Evolutionary conservation across 2,329 filamentous ascomycete genomes (phyloP).

Genomic region (Stromatinia cepivora): DNA sequence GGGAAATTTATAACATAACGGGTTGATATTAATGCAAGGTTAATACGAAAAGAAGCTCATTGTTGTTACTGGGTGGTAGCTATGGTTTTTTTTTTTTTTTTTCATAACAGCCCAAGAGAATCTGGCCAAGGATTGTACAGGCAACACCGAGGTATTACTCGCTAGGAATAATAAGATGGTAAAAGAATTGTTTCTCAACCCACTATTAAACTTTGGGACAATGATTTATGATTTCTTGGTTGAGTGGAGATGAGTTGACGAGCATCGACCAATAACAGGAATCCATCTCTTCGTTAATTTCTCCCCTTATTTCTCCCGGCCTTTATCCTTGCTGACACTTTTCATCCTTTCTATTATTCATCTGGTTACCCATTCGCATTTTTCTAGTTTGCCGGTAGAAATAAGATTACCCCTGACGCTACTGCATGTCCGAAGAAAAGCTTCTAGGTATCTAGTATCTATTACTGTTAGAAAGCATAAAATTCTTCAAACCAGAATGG

Average conservation of each 20-base stretch:
- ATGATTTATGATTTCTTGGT: slow-evolving; percentile 7
- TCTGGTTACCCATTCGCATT: neutral
- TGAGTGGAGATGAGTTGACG: neutral
- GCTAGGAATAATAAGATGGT: neutral
- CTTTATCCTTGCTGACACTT: neutral
- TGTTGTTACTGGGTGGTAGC: neutral
- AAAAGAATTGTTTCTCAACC: neutral
- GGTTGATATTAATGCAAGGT: neutral
- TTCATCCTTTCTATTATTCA: neutral
- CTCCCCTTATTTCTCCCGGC: neutral
- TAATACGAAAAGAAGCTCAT: neutral
- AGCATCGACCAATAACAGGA: neutral
- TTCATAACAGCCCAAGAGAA: neutral
- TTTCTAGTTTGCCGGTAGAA: neutral
- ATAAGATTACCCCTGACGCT: slow-evolving; percentile 12
- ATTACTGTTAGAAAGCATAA: neutral
- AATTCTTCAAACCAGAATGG: neutral
- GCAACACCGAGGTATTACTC: neutral
- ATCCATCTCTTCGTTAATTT: neutral
- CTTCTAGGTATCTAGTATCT: too few species aligned
- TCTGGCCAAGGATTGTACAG: neutral
- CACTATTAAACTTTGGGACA: slow-evolving; percentile 1
- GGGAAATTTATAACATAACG: neutral
- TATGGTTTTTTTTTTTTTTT: neutral
- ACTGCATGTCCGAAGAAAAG: neutral